These are phyloP conservation scores for Volvox carteri DNA, from an alignment of 163 green algal species.

Conservation along the genomic window DNA sequence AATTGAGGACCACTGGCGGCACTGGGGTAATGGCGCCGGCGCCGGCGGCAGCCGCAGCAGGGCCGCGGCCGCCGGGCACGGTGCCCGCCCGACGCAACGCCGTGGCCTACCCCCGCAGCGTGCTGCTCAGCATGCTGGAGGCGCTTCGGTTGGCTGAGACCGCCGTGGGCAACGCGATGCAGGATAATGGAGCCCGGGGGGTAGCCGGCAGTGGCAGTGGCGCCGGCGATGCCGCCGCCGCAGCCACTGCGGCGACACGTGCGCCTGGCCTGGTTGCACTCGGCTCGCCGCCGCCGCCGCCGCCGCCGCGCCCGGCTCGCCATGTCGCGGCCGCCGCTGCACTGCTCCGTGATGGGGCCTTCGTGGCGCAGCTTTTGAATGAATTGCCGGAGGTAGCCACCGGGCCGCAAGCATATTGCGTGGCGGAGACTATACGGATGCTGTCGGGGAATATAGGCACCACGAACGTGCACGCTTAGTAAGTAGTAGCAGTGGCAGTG, in stretches of 20 bases:
- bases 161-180: neutral
- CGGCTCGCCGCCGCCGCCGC: neutral
- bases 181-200: no score
- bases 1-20: no score
- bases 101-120: conserved; percentile 6
- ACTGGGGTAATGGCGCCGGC: no score
- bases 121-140: conserved; percentile 20
- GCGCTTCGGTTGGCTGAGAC: neutral
- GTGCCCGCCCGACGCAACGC: conserved; percentile 28
- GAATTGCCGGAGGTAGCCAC: neutral
- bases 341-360: neutral
- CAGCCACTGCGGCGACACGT: neutral
- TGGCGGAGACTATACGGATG: neutral
- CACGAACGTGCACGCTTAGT: no score
- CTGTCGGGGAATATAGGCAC: neutral
- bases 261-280: neutral
- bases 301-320: neutral
- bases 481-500: no score
- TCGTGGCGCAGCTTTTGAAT: neutral
- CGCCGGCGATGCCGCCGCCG: neutral
- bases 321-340: neutral
- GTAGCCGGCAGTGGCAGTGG: neutral
- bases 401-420: neutral
- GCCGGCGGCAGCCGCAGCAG: no score
- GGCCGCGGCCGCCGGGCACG: no score